These are phyloP conservation scores for Botrytis paeoniae DNA, from an alignment of 2,329 filamentous ascomycete species.

Conservation along the genomic window DNA sequence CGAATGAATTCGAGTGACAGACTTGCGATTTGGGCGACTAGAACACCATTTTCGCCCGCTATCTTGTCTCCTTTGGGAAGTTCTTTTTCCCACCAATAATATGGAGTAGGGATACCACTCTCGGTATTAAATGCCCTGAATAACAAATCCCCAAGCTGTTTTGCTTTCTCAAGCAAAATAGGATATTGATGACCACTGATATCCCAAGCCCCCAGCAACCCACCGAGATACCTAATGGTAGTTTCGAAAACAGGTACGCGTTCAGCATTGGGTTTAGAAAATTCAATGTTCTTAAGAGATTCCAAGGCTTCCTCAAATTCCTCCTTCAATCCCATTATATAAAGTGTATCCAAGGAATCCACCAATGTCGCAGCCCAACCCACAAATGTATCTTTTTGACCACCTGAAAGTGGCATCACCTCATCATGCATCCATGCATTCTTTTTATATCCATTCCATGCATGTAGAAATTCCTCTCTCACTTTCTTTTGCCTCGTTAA, in stretches of 20 bases:
- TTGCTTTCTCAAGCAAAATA: conserved; percentile 61
- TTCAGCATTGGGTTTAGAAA: conserved; percentile 22
- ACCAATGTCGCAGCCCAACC: conserved; percentile 85
- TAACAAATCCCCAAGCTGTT: conserved; percentile 65
- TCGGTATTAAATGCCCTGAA: conserved; percentile 72
- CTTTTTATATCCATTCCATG: conserved; percentile 74
- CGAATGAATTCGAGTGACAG: conserved; percentile 61
- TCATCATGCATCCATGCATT: conserved; percentile 85
- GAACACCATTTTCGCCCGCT: conserved; percentile 39
- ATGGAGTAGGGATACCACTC: conserved; percentile 70
- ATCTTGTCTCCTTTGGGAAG: neutral
- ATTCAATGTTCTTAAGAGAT: conserved; percentile 46
- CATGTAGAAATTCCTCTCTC: conserved; percentile 25
- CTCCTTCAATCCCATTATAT: conserved; percentile 74
- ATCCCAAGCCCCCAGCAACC: conserved; percentile 42
- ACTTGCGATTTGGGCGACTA: conserved; percentile 56
- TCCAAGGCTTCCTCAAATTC: conserved; percentile 75
- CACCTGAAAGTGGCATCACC: conserved; percentile 65
- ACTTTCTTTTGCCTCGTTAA: conserved; percentile 18
- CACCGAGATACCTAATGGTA: conserved; percentile 30
- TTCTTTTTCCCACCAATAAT: conserved; percentile 13
- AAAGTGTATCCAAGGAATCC: conserved; percentile 75
- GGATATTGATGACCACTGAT: conserved; percentile 58
- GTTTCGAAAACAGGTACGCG: conserved; percentile 29
- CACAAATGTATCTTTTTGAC: conserved; percentile 74